phyloP scores from a whole-genome alignment of 2,329 filamentous ascomycete genomes.

The Penicillium freii region DNA sequence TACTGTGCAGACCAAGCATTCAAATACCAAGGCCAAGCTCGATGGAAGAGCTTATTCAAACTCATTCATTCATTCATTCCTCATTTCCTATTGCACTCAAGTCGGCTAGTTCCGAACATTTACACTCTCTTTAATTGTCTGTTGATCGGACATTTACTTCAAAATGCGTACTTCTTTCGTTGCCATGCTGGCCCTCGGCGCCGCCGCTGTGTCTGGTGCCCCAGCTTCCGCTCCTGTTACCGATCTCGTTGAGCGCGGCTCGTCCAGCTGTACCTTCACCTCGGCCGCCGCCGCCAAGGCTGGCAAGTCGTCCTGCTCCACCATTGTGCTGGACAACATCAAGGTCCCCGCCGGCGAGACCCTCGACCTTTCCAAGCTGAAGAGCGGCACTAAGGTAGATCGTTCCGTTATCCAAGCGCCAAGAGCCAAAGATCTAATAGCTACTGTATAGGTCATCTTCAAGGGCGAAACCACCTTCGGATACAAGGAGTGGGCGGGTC shows the following conservation, averaged over 20 bases:
- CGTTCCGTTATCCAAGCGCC: background rate
- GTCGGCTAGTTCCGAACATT: constrained; percentile 1
- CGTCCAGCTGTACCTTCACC: constrained; percentile 55
- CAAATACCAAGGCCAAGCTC: constrained; percentile 8
- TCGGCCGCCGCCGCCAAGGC: constrained; percentile 49
- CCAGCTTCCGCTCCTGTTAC: constrained; percentile 24
- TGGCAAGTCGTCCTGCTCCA: constrained; percentile 53
- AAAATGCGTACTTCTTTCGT: constrained; percentile 21
- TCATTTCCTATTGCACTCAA: background rate
- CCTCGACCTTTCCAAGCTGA: constrained; percentile 57
- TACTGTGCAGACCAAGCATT: background rate
- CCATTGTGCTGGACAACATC: constrained; percentile 54
- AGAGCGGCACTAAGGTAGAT: constrained; percentile 48
- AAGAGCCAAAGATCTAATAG: background rate
- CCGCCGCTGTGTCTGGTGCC: constrained; percentile 23
- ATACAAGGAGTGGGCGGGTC: constrained; percentile 64
- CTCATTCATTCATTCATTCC: constrained; percentile 1
- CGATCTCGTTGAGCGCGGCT: constrained; percentile 28
- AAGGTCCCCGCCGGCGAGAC: constrained; percentile 58
- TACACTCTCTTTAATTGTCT: constrained; percentile 19
- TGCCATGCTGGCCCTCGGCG: constrained; percentile 22
- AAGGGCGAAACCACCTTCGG: constrained; percentile 64
- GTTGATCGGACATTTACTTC: constrained; percentile 23
- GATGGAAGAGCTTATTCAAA: constrained; percentile 3
- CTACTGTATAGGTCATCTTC: constrained; percentile 54